phyloP scores from a whole-genome alignment of 768 basidiomycete species.

The Panaeolus cyanescens region DNA sequence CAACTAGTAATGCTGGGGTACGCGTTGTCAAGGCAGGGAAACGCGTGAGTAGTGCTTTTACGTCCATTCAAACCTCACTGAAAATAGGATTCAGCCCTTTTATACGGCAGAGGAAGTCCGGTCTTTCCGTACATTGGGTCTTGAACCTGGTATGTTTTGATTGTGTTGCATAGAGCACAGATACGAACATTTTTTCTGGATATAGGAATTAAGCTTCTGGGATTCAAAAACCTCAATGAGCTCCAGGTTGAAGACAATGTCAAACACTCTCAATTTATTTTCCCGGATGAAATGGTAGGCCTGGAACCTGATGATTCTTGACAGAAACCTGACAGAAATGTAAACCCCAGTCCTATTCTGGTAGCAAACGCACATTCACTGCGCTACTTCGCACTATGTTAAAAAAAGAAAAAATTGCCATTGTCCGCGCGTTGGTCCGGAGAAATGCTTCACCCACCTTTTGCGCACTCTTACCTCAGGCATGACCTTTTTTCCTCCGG shows the following conservation, averaged over 20 bases:
- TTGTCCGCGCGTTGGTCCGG: conserved; percentile 72
- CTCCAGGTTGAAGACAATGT: conserved; percentile 87
- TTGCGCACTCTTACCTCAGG: conserved; percentile 88
- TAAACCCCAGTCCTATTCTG: conserved; percentile 66
- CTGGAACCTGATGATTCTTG: neutral
- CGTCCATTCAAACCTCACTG: neutral
- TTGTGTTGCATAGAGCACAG: neutral
- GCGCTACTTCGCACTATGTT: conserved; percentile 84
- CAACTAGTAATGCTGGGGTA: conserved; percentile 27
- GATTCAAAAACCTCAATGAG: conserved; percentile 77
- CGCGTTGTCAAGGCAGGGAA: conserved; percentile 52
- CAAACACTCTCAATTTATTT: conserved; percentile 89
- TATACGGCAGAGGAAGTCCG: conserved; percentile 83
- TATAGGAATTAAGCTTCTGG: conserved; percentile 85
- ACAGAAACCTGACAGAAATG: conserved; percentile 6
- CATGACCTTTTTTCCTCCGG: conserved; percentile 23
- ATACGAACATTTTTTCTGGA: neutral
- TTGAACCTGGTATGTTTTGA: conserved; percentile 65
- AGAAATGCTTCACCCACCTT: conserved; percentile 77
- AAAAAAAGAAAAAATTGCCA: conserved; percentile 77
- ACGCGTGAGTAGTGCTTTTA: conserved; percentile 42
- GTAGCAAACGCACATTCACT: conserved; percentile 90
- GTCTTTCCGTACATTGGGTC: conserved; percentile 78
- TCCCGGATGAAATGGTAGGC: conserved; percentile 86
- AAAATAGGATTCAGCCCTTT: conserved; percentile 57